Conservation (phyloP, 1,284 basidiomycete genomes). For the Cutaneotrichosporon mucoides region DNA sequence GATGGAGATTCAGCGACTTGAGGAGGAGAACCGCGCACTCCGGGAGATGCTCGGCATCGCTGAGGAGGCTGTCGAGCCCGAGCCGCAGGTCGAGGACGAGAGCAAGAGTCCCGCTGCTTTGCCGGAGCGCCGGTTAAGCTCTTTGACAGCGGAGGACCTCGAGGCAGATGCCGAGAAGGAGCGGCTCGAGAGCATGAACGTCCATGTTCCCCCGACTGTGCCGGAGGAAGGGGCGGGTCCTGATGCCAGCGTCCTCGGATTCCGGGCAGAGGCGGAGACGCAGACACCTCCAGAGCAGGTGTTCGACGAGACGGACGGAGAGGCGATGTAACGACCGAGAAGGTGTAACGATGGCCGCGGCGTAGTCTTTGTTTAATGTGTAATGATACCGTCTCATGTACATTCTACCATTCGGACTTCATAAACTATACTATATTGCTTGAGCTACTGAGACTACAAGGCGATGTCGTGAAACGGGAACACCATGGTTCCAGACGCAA, state of each 20-base stretch:
- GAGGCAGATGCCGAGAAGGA: conserved; percentile 38
- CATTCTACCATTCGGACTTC: too few relatives aligned
- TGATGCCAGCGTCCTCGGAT: conserved; percentile 12
- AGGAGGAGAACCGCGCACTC: conserved; percentile 73
- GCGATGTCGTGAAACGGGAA: too few relatives aligned
- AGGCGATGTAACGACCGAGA: conserved; percentile 5
- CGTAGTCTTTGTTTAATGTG: not conserved
- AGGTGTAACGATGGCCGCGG: too few relatives aligned
- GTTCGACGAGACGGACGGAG: conserved; percentile 22
- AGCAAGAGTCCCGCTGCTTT: conserved; percentile 4
- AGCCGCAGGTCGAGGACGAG: conserved; percentile 14
- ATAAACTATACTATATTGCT: too few relatives aligned
- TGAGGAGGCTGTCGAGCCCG: conserved; percentile 23
- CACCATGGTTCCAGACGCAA: too few relatives aligned
- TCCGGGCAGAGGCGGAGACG: conserved; percentile 13
- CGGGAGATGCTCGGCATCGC: conserved; percentile 66
- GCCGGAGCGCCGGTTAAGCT: conserved; percentile 27
- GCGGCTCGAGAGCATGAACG: conserved; percentile 19
- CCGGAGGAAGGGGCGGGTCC: not conserved
- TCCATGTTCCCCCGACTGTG: not conserved
- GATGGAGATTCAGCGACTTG: conserved; percentile 70
- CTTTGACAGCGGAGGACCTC: conserved; percentile 39
- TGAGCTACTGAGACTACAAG: too few relatives aligned
- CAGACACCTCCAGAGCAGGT: conserved; percentile 13
- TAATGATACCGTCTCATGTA: not conserved